Conservation (phyloP, 768 basidiomycete genomes). For the Amanita pseudoporphyria region DNA sequence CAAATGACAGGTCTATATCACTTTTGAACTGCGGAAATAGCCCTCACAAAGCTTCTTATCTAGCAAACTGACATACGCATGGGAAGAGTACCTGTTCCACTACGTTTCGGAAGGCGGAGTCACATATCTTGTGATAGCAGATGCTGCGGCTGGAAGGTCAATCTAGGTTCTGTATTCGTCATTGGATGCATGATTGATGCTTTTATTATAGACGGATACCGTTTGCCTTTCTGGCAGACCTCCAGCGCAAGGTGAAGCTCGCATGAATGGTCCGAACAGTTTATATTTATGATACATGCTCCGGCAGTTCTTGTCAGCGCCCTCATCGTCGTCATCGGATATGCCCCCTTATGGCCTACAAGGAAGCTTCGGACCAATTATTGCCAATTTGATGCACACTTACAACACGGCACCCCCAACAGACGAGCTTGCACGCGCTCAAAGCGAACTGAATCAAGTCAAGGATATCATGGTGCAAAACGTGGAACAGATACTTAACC, state of each 20-base stretch:
- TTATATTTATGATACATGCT: conserved; percentile 2
- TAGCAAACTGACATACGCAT: conserved; percentile 78
- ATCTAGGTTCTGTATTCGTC: conserved; percentile 13
- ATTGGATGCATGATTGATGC: not conserved
- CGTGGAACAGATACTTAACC: conserved; percentile 88
- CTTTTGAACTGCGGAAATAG: not conserved
- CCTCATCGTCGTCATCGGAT: conserved; percentile 53
- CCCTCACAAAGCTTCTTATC: conserved; percentile 7
- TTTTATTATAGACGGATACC: conserved; percentile 67
- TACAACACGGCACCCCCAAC: conserved; percentile 84
- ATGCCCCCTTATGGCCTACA: conserved; percentile 59
- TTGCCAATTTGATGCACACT: conserved; percentile 70
- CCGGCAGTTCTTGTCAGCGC: conserved; percentile 47
- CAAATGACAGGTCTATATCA: conserved; percentile 56
- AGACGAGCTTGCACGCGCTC: conserved; percentile 87
- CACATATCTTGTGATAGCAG: conserved; percentile 89
- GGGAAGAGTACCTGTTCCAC: conserved; percentile 92
- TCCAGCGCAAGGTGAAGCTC: conserved; percentile 60
- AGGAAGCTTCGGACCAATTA: conserved; percentile 58
- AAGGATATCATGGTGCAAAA: conserved; percentile 99
- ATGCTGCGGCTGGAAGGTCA: conserved; percentile 84
- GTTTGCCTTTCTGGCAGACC: conserved; percentile 83
- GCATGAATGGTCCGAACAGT: conserved; percentile 5
- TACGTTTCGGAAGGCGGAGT: conserved; percentile 86
- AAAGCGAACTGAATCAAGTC: conserved; percentile 79